Conservation (phyloP, 148 eudicot species). For the Rhododendron vialii region DNA sequence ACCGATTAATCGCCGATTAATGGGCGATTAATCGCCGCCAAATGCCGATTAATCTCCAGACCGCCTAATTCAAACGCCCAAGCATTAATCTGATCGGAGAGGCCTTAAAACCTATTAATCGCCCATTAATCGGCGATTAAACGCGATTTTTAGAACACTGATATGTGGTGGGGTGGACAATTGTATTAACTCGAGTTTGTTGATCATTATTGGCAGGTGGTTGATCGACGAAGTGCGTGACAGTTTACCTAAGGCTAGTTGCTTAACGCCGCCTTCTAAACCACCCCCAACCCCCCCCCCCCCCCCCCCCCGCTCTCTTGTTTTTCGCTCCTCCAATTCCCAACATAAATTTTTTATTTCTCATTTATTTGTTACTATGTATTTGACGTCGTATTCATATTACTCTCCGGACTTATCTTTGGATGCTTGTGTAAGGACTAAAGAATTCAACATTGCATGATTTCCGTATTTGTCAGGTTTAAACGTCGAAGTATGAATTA, state of each 20-base stretch:
- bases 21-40: no score
- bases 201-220: slow-evolving; percentile 56
- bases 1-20: no score
- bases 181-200: background rate
- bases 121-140: no score
- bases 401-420: background rate
- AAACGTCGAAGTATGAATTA: background rate
- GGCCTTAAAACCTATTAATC: no score
- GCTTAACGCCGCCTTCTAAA: background rate
- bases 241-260: slow-evolving; percentile 77
- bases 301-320: background rate
- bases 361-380: background rate
- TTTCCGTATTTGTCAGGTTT: background rate
- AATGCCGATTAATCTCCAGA: no score
- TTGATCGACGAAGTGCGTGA: slow-evolving; percentile 89
- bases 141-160: no score
- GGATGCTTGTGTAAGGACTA: background rate
- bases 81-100: no score
- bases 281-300: background rate
- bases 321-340: background rate
- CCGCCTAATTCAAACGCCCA: no score
- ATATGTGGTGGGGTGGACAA: background rate
- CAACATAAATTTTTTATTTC: background rate
- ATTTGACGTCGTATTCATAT: background rate
- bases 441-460: background rate